Evolutionary conservation across 2,329 filamentous ascomycete genomes (phyloP).

Genomic region (Ceratocystis huliohia): DNA sequence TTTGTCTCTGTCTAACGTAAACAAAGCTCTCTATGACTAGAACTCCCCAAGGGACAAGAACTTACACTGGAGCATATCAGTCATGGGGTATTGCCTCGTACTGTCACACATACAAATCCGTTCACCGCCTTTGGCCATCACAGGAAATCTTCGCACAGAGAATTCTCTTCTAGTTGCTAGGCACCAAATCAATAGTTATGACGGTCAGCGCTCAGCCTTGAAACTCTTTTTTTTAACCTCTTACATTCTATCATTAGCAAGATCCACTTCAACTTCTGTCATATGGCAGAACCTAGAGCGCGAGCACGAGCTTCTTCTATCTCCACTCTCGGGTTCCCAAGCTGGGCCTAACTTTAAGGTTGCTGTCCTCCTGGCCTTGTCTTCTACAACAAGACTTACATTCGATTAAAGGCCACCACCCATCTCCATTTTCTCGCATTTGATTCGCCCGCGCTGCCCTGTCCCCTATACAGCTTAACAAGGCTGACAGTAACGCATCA

Average conservation of each 20-base stretch:
- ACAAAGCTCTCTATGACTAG: neutral
- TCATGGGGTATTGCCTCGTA: neutral
- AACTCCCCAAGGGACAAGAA: no score
- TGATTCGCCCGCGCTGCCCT: no score
- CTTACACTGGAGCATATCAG: no score
- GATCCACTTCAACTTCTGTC: slow-evolving; percentile 4
- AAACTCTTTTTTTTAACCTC: neutral
- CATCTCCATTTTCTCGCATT: no score
- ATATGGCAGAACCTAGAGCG: slow-evolving; percentile 1
- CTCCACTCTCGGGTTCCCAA: neutral
- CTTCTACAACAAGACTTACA: neutral
- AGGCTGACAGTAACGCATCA: no score
- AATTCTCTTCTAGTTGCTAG: neutral
- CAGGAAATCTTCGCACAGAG: neutral
- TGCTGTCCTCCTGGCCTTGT: neutral
- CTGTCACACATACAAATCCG: neutral
- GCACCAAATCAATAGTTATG: neutral
- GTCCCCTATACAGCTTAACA: no score
- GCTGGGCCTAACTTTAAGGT: neutral
- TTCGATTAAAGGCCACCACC: no score
- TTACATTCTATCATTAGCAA: neutral
- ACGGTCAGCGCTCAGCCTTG: neutral
- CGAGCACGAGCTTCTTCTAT: neutral
- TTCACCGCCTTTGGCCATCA: slow-evolving; percentile 6
- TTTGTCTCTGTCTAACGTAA: neutral